phyloP scores from a whole-genome alignment of 192 early-diverging fungal species.

The Backusella psychrophila region DNA sequence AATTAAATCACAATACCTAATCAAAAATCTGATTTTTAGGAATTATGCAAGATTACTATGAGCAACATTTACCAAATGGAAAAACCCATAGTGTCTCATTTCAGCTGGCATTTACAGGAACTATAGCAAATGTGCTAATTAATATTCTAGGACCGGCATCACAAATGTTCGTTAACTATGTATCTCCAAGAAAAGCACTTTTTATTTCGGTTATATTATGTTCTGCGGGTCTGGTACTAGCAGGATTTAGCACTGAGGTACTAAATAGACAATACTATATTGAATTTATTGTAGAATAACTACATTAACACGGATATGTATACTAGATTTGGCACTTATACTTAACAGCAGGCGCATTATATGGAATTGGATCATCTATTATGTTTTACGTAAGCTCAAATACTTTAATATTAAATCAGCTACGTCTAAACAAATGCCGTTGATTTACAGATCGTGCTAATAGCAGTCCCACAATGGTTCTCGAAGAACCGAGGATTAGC shows the following conservation, averaged over 20 bases:
- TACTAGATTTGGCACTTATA: slow-evolving; percentile 51
- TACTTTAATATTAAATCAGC: background rate
- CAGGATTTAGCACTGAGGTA: slow-evolving; percentile 28
- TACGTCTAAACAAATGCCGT: background rate
- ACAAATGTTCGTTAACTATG: slow-evolving; percentile 11
- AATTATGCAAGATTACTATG: slow-evolving; percentile 29
- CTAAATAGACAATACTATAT: background rate
- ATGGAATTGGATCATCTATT: slow-evolving; percentile 34
- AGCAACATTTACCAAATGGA: background rate
- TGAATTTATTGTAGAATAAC: background rate
- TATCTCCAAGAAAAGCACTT: slow-evolving; percentile 5
- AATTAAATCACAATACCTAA: background rate
- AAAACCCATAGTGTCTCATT: background rate
- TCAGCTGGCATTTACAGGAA: slow-evolving; percentile 24
- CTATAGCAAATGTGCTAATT: slow-evolving; percentile 22
- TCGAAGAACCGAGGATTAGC: slow-evolving; percentile 59
- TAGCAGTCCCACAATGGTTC: slow-evolving; percentile 62
- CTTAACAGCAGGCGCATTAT: slow-evolving; percentile 41
- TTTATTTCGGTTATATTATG: slow-evolving; percentile 1
- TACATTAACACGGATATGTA: background rate
- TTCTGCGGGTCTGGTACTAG: slow-evolving; percentile 16
- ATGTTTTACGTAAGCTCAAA: slow-evolving; percentile 24
- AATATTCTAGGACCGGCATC: slow-evolving; percentile 16
- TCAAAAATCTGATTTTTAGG: background rate
- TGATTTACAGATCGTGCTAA: slow-evolving; percentile 13